These are phyloP conservation scores for Penicillium soppii DNA, from an alignment of 495 filamentous ascomycete genomes.

Conservation along the genomic window DNA sequence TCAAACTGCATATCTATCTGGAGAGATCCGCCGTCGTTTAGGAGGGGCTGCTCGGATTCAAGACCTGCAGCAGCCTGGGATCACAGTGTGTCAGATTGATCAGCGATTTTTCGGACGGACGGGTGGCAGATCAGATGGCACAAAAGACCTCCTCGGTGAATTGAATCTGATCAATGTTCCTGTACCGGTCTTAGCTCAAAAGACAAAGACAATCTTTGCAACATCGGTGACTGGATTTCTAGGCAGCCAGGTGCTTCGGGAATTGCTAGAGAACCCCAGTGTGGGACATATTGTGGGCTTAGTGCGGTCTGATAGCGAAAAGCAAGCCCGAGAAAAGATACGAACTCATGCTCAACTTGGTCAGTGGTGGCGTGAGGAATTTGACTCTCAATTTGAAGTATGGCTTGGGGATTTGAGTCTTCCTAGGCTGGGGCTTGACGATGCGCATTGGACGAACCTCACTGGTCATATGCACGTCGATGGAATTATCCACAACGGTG, in stretches of 20 bases:
- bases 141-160: too few relatives aligned
- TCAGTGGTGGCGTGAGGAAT: constrained; percentile 28
- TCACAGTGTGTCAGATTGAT: too few relatives aligned
- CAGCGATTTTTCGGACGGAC: too few relatives aligned
- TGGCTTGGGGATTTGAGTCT: constrained; percentile 31
- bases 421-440: constrained; percentile 22
- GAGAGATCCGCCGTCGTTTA: too few relatives aligned
- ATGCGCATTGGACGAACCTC: constrained; percentile 9
- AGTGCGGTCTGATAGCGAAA: constrained; percentile 16
- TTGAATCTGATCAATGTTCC: too few relatives aligned
- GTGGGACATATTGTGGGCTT: constrained; percentile 21
- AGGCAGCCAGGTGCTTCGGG: constrained; percentile 24
- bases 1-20: too few relatives aligned
- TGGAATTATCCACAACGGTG: constrained; percentile 35
- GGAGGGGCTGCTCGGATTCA: too few relatives aligned
- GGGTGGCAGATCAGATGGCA: too few relatives aligned
- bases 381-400: constrained; percentile 13
- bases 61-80: too few relatives aligned
- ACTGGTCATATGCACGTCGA: constrained; percentile 2
- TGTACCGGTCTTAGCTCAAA: too few relatives aligned
- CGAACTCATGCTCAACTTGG: constrained; percentile 11
- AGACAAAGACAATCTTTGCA: constrained; percentile 15
- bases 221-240: constrained; percentile 35
- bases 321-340: constrained; percentile 20
- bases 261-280: constrained; percentile 11